These are phyloP conservation scores for Adiantum capillusveneris DNA, from an alignment of 75 land plant species.

Conservation along the genomic window DNA sequence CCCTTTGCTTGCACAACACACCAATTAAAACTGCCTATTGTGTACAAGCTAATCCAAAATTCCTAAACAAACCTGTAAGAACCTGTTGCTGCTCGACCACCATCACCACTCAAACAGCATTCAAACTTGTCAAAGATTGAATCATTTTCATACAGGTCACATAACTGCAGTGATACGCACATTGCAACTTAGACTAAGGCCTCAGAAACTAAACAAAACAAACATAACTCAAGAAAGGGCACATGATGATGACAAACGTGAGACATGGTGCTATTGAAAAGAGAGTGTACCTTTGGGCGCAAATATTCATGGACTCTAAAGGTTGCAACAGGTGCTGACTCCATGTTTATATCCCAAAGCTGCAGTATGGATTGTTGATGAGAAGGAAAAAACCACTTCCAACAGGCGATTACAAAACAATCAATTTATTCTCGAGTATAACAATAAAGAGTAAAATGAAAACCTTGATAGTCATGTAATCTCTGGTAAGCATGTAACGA, in stretches of 20 bases:
- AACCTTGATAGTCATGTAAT: slow-evolving; percentile 86
- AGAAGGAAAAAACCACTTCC: too few relatives aligned
- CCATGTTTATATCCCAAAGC: slow-evolving; percentile 91
- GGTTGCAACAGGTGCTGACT: slow-evolving; percentile 59
- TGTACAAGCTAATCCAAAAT: not conserved
- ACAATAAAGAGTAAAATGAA: too few relatives aligned
- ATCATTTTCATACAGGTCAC: slow-evolving; percentile 80
- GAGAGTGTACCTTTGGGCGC: slow-evolving; percentile 66
- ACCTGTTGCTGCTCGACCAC: slow-evolving; percentile 72
- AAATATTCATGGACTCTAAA: slow-evolving; percentile 81
- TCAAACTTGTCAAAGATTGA: slow-evolving; percentile 87
- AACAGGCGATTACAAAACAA: too few relatives aligned
- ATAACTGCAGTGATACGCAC: slow-evolving; percentile 50
- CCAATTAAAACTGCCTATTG: not conserved
- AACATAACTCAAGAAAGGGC: too few relatives aligned
- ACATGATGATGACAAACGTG: too few relatives aligned
- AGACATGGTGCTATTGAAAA: too few relatives aligned
- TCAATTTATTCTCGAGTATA: too few relatives aligned
- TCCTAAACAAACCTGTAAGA: slow-evolving; percentile 59
- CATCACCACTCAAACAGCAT: slow-evolving; percentile 79
- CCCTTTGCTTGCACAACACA: not conserved
- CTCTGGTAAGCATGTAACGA: slow-evolving; percentile 72
- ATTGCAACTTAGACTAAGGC: too few relatives aligned
- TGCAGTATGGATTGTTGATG: too few relatives aligned
- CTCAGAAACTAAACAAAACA: too few relatives aligned